Percentiles rank a stretch among this genome's conserved stretches.
Evolutionary conservation across 192 early-diverging fungal genomes (phyloP).

Genomic region (Helicostylum pulchrum): DNA sequence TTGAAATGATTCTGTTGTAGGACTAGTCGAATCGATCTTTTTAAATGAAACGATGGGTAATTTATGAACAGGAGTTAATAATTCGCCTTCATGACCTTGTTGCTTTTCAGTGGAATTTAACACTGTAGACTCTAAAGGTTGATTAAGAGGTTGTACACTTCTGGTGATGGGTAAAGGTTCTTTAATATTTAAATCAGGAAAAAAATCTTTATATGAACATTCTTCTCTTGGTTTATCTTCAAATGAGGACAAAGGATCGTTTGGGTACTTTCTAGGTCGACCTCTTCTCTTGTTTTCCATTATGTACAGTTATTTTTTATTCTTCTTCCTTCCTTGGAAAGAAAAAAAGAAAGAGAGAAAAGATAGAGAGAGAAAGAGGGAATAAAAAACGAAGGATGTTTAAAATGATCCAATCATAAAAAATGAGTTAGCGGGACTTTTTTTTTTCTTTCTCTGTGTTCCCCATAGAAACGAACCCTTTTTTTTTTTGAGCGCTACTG

Average conservation of each 20-base stretch:
- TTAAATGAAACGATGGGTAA: not conserved
- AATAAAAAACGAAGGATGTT: not conserved
- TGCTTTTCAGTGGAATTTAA: not conserved
- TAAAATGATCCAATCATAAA: not conserved
- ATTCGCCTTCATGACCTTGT: no score
- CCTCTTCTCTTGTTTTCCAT: conserved; percentile 18
- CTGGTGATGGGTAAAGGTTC: conserved; percentile 45
- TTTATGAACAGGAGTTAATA: not conserved
- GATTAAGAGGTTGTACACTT: not conserved
- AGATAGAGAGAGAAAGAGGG: not conserved
- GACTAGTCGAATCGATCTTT: not conserved
- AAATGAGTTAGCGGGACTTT: no score
- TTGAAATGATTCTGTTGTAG: conserved; percentile 37
- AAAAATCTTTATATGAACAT: conserved; percentile 73
- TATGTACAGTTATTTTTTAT: not conserved
- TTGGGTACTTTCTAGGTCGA: conserved; percentile 10
- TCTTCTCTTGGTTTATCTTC: conserved; percentile 77
- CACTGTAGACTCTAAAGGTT: no score
- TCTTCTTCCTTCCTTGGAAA: not conserved
- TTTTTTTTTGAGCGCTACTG: not conserved
- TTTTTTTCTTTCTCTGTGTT: conserved; percentile 4
- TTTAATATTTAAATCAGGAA: conserved; percentile 71
- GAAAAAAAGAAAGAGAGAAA: conserved; percentile 7
- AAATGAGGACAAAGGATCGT: not conserved
- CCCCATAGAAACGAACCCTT: not conserved